phyloP scores from a whole-genome alignment of 1,284 basidiomycete species.

The Sporisorium graminicola region DNA sequence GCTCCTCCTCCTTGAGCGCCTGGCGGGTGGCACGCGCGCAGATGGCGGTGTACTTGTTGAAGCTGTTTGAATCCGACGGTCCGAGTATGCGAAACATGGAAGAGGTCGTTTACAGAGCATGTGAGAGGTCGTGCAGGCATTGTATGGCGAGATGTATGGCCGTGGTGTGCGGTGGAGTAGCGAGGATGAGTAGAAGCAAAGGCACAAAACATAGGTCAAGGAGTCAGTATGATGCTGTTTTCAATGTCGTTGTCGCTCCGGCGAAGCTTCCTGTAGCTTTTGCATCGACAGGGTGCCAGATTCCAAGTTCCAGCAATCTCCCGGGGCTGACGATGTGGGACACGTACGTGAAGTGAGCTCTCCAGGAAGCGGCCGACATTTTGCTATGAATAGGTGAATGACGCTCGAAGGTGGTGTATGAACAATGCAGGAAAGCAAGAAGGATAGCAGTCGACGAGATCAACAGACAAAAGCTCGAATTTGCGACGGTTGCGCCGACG shows the following conservation, averaged over 20 bases:
- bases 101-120: no score
- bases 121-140: background rate
- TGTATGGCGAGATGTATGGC: no score
- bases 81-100: background rate
- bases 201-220: background rate
- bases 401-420: constrained; percentile 12
- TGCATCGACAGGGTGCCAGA: background rate
- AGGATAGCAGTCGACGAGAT: constrained; percentile 20
- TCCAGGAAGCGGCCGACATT: constrained; percentile 67
- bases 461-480: constrained; percentile 16
- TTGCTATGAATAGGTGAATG: constrained; percentile 9
- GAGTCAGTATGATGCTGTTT: constrained; percentile 9
- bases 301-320: background rate
- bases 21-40: constrained; percentile 70
- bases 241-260: background rate
- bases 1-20: constrained; percentile 71
- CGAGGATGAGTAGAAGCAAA: background rate
- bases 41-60: constrained; percentile 72
- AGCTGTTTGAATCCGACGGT: constrained; percentile 56
- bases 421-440: constrained; percentile 8
- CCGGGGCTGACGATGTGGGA: background rate
- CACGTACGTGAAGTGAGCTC: constrained; percentile 66
- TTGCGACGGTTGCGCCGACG: constrained; percentile 11
- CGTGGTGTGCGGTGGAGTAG: background rate
- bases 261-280: background rate